Conservation (phyloP, 2,329 filamentous ascomycete species). For the Apiospora arundinis region DNA sequence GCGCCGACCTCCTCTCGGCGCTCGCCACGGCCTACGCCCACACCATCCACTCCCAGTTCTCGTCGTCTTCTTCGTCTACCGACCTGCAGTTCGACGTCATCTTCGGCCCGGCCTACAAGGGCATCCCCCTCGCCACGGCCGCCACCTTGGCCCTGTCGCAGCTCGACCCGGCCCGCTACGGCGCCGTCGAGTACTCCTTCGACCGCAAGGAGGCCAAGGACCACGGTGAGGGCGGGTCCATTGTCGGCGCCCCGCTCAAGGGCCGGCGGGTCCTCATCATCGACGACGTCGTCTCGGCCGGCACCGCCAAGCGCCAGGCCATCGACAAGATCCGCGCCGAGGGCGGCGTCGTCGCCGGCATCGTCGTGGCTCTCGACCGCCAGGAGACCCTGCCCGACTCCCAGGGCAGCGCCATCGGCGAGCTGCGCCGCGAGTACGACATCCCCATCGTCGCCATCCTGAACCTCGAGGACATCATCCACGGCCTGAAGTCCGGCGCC, state of each 20-base stretch:
- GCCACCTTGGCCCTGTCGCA: conserved; percentile 78
- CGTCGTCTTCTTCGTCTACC: conserved; percentile 36
- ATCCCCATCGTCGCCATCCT: conserved; percentile 86
- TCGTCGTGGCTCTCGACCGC: conserved; percentile 87
- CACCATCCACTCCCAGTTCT: conserved; percentile 57
- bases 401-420: conserved; percentile 81
- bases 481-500: conserved; percentile 62
- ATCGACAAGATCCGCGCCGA: conserved; percentile 87
- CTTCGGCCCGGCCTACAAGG: conserved; percentile 96
- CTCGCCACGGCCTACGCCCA: conserved; percentile 83
- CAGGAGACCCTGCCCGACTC: conserved; percentile 77
- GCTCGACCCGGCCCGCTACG: conserved; percentile 70
- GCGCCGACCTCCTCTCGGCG: conserved; percentile 75
- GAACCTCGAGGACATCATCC: conserved; percentile 83
- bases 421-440: conserved; percentile 81
- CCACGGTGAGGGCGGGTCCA: conserved; percentile 92
- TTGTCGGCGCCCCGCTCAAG: conserved; percentile 85
- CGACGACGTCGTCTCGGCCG: conserved; percentile 96
- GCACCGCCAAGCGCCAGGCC: conserved; percentile 91
- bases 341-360: conserved; percentile 84
- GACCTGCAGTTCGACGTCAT: conserved; percentile 74
- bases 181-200: conserved; percentile 81
- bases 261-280: conserved; percentile 89
- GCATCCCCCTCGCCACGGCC: conserved; percentile 85
- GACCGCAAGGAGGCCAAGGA: conserved; percentile 97